Percentiles rank a stretch among this genome's conserved stretches.
Evolutionary conservation across 1,284 basidiomycete species (phyloP).

Genomic region (Uromyces viciae-fabae): DNA sequence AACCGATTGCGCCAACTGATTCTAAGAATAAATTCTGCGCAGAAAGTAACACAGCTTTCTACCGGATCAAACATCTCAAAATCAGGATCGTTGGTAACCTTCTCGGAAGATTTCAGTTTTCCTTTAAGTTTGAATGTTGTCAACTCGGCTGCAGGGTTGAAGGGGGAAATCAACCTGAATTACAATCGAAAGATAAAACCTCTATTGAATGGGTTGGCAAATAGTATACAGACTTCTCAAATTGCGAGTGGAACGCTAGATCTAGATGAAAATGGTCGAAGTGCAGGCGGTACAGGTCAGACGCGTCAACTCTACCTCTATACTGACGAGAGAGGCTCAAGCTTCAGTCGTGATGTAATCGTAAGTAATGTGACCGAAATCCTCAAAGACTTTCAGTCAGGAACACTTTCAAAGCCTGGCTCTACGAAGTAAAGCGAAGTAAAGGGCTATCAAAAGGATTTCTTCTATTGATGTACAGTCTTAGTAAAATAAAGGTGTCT

Average conservation of each 20-base stretch:
- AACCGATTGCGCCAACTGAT: too few relatives aligned
- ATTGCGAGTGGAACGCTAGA: constrained; percentile 7
- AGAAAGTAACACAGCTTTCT: constrained; percentile 20
- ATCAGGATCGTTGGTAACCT: constrained; percentile 4
- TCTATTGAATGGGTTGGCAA: not conserved
- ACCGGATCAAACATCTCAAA: constrained; percentile 18
- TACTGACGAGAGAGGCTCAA: constrained; percentile 26
- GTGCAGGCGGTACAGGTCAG: constrained; percentile 8
- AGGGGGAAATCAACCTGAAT: constrained; percentile 19
- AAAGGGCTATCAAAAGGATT: too few relatives aligned
- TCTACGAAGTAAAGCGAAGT: not conserved
- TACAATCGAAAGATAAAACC: constrained; percentile 34
- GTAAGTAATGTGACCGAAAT: constrained; percentile 39
- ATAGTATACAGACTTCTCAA: constrained; percentile 34
- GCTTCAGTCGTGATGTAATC: constrained; percentile 15
- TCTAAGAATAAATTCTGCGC: too few relatives aligned
- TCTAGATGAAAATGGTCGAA: not conserved
- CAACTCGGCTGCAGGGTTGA: not conserved
- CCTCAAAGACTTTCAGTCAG: constrained; percentile 32
- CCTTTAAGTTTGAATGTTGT: constrained; percentile 20
- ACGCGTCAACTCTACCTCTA: constrained; percentile 33
- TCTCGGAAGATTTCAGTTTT: constrained; percentile 35
- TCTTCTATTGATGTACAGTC: too few relatives aligned
- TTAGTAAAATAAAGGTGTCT: too few relatives aligned
- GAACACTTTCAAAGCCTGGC: constrained; percentile 2